Base-by-base conservation (phyloP, 495 filamentous ascomycete species). In the Saxispiralis lemnorum region DNA sequence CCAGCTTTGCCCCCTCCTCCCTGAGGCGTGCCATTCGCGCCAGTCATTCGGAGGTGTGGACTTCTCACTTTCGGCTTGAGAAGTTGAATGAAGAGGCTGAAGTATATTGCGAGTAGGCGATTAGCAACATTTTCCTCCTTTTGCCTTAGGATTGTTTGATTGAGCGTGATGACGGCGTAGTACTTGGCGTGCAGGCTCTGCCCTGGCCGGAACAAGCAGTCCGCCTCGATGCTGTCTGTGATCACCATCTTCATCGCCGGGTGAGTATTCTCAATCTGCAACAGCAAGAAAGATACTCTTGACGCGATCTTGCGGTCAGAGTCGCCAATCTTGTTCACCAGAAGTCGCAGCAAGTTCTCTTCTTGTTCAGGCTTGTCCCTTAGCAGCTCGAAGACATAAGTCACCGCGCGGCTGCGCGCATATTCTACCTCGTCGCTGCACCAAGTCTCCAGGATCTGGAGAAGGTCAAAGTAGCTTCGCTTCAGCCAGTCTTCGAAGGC, bases 281-380 rank as follows among this genome's bases (percentile, higher is more conserved):
- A 65, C 1, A 97, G 66, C 30, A 94, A 71, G 59, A 87, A 93
- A 0, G 89, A 96, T 5, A 87, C 78, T 37, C 83, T 75, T 0
- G 89, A 97, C 1, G 86, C 78, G 52, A 97, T 85, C 61, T 96
- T 96, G 59, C 83, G 88, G 42, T 88, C 79, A 1, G 76, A 78
- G 55, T 97, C 89, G 49, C 89, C 87, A 15, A 96, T 76, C 59
- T 96, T 96, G 64, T 97, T 95, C 33, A 95, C 83, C 39, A 97
- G 59, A 31, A 97, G 66, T 34, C 92, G 73, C 38, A 97, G 67
- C 34, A 97, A 67, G 57, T 97, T 97, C 30, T 86, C 78, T 60
- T 97, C 89, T 57, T 97, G 92, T 59, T 97, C 89, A 1, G 89
- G 89, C 61, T 95, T 97, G 60, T 89, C 85, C 58, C 80, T 84